Base-by-base conservation (phyloP, 2,329 filamentous ascomycete species). In the Whalleya microplaca region DNA sequence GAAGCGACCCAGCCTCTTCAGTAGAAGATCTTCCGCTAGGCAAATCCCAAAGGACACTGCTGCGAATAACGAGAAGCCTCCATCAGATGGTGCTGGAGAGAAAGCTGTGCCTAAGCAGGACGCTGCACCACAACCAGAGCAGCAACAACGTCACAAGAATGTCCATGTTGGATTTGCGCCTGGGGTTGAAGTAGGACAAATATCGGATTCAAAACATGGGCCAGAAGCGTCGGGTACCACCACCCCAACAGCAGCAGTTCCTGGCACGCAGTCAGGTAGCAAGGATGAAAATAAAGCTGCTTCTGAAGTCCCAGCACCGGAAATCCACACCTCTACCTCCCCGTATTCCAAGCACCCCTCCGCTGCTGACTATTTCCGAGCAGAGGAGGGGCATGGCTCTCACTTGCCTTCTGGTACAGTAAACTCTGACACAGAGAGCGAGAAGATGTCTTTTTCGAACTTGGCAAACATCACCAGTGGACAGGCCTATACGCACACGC, bases 401-500 rank as follows among this genome's bases (percentile, higher is more conserved):
- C 45, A 54, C 20, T 23, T 20, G 21, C 21, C 40, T 3, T 40
- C 61, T 0, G 59, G 55, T n/a, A 32, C 45, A 19, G 58, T 73
- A 3, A 58, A 71, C 21, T 65, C 62, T 10, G 72, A 74, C 32
- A 68, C 75, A 1, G 80, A 80, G 49, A 75, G 70, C 41, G 79
- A 82, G 61, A 75, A 72, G 41, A 66, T 78, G 3, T 72, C 75
- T 2, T 67, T 73, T 3, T 73, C 74, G 1, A 72, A 71, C 45
- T 56, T 77, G 5, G 68, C 61, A 3, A 61, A 59, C 0, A 70
- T 71, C 2, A 75, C 73, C 1, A 61, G 43, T n/a, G 70, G 73
- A 2, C 68, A 78, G 48, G 70, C 75, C 2, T 96, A 96, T 73
- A 96, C 91, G 0, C 83, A 86, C 53, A 80, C 82, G 45, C 84